Evolutionary conservation across 495 filamentous ascomycete genomes (phyloP), one percentile per base, ranked within the genome.

Genomic region (Aspergillus baeticus): DNA sequence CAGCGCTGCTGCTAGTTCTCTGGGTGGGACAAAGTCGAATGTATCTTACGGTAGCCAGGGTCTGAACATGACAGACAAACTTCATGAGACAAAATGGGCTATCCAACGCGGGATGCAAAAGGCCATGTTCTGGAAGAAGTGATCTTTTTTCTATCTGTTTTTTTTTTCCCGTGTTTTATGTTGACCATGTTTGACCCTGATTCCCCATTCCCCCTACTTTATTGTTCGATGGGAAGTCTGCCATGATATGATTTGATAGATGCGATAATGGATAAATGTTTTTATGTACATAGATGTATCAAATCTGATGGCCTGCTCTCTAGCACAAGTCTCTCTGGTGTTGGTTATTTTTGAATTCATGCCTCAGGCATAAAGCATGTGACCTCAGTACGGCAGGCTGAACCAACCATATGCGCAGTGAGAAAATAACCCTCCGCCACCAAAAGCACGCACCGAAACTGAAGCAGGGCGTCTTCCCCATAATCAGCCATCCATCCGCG

Each of bases 71-170:
- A 69, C 69, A 57, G 76, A 78, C 47, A 68, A 64, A 29, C 44
- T 78, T 35, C 47, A 63, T 13, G 76, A 78, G 31, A 62, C 63
- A 1, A 63, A 68, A 14, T 77, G 74, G 76, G 42, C 63, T 49
- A 61, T 70, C 33, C 64, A 72, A 21, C 63, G 74, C 22, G 56
- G 63, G n/a, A 22, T 64, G 31, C 68, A 66, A 11, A 77, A 75
- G 43, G 65, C 67, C 10, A 75, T 76, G 69, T 78, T 78, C 53
- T 78, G 76, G 76, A 68, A 69, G 47, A 78, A 75, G 55, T 76
- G 64, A 58, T 54, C 44, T 46, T 29, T 35, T 42, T 10, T 37
- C 47, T 57, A 15, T 23, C 55, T 43, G 52, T 38, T 55, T 38
- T 33, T 26, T 23, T 34, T 22, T 50, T 52, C 39, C 21, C 29